Evolutionary conservation across 441 rosid genomes (phyloP), one percentile per base, ranked within the genome.

Genomic region (Arabidopsis hybrid): DNA sequence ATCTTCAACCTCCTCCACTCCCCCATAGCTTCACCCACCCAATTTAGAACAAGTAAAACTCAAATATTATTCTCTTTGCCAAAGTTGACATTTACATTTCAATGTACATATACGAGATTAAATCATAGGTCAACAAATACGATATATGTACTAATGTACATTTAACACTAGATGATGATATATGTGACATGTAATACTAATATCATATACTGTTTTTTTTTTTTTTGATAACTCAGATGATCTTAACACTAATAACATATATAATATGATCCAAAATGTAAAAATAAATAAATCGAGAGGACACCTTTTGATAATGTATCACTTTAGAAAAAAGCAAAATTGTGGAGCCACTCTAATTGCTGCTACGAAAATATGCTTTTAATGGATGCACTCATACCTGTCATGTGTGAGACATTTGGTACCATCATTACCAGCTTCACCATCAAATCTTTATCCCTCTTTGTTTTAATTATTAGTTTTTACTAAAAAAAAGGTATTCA

Each of bases 401-500:
- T 63, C 79, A 69, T 76, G 66, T 69, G 79, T 69, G 45, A 77
- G 74, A 70, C 67, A 78, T 55, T 76, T 68, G 78, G 75, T 74
- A 50, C 50, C 29, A 76, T 60, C 80, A 49, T 77, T 65, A 77
- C 77, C 74, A 80, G 82, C 77, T 67, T 76, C 73, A 35, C 76
- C 74, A 78, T 78, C 79, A 68, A 77, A 78, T 78, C 80, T 78
- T 62, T 59, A 47, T 62, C 17, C 16, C 40, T 16, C 26, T 7
- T 42, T 42, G 58, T 67, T 16, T 0, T 50, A 18, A 17, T 50
- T 51, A 38, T 38, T 51, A 26, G 2, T 6, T 53, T 55, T 61
- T 43, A 34, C 40, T 26, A 5, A n/a, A 42, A 53, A 0, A 47
- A 65, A 16, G n/a, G 4, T 29, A 13, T 51, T 34, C 16, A 29